phyloP scores from a whole-genome alignment of 2,329 filamentous ascomycete genomes.

The Penicillium sp. region DNA sequence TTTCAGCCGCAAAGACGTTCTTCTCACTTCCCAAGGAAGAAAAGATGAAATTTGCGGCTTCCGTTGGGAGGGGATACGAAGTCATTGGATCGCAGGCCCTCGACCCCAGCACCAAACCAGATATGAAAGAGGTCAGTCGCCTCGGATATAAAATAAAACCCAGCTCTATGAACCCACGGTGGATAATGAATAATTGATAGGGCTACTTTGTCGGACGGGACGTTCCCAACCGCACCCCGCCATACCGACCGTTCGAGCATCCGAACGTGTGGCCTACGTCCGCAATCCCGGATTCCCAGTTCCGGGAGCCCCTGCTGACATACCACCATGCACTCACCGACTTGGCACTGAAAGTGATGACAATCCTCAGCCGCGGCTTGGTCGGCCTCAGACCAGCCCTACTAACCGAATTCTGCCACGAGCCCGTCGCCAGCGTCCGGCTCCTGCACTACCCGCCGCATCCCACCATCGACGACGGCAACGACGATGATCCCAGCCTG shows the following conservation, averaged over 20 bases:
- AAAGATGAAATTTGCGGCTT: constrained; percentile 38
- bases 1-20: not conserved
- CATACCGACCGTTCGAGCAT: not conserved
- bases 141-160: too few species aligned
- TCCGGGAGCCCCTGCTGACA: not conserved
- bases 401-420: not conserved
- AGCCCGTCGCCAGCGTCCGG: not conserved
- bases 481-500: not conserved
- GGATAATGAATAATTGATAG: too few species aligned
- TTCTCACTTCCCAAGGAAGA: not conserved
- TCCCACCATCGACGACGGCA: constrained; percentile 2
- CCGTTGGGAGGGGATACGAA: constrained; percentile 34
- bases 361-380: not conserved
- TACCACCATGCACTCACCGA: not conserved
- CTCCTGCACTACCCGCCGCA: constrained; percentile 8
- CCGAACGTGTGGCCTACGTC: not conserved
- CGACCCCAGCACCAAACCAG: not conserved
- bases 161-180: too few species aligned
- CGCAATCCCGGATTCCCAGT: not conserved
- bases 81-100: constrained; percentile 42
- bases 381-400: not conserved
- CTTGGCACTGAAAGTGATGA: not conserved
- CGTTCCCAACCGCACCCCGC: not conserved
- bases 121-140: not conserved
- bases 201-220: not conserved